These are phyloP conservation scores for Rheum nobile DNA, from an alignment of 148 eudicot genomes.

Conservation along the genomic window DNA sequence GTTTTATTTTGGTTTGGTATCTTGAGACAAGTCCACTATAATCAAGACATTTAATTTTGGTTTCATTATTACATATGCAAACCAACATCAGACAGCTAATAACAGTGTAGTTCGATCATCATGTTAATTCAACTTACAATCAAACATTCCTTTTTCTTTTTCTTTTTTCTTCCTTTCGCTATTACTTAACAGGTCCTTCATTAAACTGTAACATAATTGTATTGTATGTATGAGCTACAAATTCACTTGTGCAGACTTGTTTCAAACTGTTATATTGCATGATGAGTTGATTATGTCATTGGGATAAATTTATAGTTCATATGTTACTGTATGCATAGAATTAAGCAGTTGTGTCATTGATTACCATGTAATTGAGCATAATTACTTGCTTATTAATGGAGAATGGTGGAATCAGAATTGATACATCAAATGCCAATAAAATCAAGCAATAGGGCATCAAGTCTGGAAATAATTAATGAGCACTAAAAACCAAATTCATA, in stretches of 20 bases:
- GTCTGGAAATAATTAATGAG: background rate
- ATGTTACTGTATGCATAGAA: no score
- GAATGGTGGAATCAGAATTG: background rate
- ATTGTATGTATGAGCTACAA: no score
- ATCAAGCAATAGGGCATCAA: conserved; percentile 1
- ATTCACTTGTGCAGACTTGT: no score
- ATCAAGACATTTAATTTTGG: background rate
- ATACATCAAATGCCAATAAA: background rate
- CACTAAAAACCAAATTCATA: background rate
- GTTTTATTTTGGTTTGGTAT: background rate
- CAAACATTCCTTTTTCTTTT: background rate
- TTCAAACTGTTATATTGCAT: no score
- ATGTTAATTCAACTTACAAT: background rate
- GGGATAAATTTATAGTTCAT: no score
- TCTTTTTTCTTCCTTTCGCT: no score
- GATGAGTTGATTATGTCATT: no score
- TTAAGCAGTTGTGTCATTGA: no score
- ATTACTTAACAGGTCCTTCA: background rate
- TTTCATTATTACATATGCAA: background rate
- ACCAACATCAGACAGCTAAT: background rate
- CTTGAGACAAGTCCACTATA: conserved; percentile 5
- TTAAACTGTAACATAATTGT: no score
- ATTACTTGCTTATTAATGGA: background rate
- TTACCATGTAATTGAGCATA: no score
- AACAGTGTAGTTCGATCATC: background rate